These are phyloP conservation scores for Cladorrhinum sp. DNA, from an alignment of 2,329 filamentous ascomycete genomes.

Conservation along the genomic window DNA sequence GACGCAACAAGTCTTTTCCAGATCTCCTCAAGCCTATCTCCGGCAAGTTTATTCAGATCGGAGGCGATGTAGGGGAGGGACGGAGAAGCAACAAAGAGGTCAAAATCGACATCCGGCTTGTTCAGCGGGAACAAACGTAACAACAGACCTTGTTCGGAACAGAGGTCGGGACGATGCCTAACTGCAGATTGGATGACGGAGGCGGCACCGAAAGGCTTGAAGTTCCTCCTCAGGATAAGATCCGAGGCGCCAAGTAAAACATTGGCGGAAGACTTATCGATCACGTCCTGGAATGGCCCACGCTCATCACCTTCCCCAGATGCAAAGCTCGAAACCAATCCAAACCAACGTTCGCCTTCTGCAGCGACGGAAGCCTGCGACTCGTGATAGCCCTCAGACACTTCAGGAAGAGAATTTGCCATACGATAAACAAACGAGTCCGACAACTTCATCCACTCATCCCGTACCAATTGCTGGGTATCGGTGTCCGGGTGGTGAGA, in stretches of 20 bases:
- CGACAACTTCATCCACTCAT: conserved; percentile 63
- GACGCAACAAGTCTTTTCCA: conserved; percentile 46
- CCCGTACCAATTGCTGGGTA: conserved; percentile 47
- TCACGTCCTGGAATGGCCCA: conserved; percentile 15
- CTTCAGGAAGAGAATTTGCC: conserved; percentile 73
- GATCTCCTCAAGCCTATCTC: conserved; percentile 39
- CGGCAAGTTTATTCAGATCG: conserved; percentile 57
- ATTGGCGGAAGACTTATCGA: conserved; percentile 32
- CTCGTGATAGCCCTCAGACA: conserved; percentile 70
- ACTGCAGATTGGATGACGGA: conserved; percentile 42
- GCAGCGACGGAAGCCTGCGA: conserved; percentile 69
- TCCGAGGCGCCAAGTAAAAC: conserved; percentile 37
- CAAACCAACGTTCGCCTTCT: conserved; percentile 66
- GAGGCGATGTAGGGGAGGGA: conserved; percentile 66
- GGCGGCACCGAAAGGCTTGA: conserved; percentile 57
- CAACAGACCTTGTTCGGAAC: conserved; percentile 35
- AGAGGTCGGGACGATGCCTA: conserved; percentile 42
- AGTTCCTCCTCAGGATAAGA: conserved; percentile 48
- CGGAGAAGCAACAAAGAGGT: conserved; percentile 61
- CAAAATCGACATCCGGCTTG: conserved; percentile 50
- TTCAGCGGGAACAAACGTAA: conserved; percentile 47
- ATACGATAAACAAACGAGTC: conserved; percentile 63
- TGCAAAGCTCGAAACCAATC: conserved; percentile 50
- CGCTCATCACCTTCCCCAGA: conserved; percentile 27
- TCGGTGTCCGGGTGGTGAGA: conserved; percentile 40